Base-by-base conservation (phyloP, 148 eudicot genomes). In the Heliosperma pusillum region DNA sequence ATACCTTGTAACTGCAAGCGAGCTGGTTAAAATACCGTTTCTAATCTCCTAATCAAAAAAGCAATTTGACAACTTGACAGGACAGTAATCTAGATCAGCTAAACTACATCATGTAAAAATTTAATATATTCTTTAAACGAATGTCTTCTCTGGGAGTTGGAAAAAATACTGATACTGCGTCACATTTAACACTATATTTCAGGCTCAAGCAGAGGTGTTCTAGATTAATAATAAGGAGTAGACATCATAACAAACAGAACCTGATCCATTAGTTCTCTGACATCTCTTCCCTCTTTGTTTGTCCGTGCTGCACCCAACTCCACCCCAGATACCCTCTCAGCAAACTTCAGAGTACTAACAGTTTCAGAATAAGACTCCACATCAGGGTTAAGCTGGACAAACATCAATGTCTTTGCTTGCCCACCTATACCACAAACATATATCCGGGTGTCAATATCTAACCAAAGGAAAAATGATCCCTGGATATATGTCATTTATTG, bases 281-380 rank as follows among this genome's bases (percentile, higher is more conserved):
- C 86, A 79, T 90, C 94, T 80, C 83, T 87, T 73, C 97, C 97
- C 83, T 90, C 97, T 84, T 88, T 92, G 81, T 88, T 89, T 79
- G 89, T 89, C 16, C 88, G 85, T 52, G 96, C 99, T 29, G 97
- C 99, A 58, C 99, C 99, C 84, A 95, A 85, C 86, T 95, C 97
- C 40, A 95, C 99, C 56, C 99, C 99, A 56, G 99, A 95, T 27
- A 95, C 99, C 83, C 99, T 90, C 87, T 95, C 96, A 59, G 99
- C 97, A 87, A 95, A 95, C 78, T 95, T 95, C 63, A 92, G 80
- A 69, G 99, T 92, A 74, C 99, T 95, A 59, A 91, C 66, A 42
- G 92, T 95, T 85, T 95, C 99, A n/a, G 90, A 84, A 81, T 83
- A 90, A 21, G 99, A 95, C 73, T 90, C 94, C 40, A 88, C 85